phyloP scores from a whole-genome alignment of 306 rosid genomes.

The Amphicarpaea edgeworthii region DNA sequence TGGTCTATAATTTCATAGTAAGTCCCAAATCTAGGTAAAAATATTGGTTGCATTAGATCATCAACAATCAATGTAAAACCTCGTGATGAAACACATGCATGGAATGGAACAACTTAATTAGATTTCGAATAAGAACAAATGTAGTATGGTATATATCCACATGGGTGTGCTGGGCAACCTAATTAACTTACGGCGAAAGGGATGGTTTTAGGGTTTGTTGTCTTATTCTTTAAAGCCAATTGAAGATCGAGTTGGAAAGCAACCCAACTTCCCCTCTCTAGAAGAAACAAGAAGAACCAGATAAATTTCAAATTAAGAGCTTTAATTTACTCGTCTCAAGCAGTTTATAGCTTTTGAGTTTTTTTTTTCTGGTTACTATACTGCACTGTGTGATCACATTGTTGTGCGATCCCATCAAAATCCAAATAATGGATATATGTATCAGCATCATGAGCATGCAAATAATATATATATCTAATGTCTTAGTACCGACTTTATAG shows the following conservation, averaged over 20 bases:
- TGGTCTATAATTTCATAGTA: too few relatives aligned
- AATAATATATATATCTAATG: not conserved
- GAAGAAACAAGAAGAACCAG: not conserved
- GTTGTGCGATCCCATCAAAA: not conserved
- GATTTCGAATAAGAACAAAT: slow-evolving; percentile 4
- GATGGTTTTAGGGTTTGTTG: not conserved
- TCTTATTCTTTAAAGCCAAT: not conserved
- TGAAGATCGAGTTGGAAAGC: not conserved
- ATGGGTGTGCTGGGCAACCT: not conserved
- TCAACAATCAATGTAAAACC: too few relatives aligned
- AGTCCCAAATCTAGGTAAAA: too few relatives aligned
- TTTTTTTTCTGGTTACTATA: not conserved
- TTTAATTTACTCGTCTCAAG: not conserved
- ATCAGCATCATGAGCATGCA: not conserved
- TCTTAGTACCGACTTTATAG: not conserved
- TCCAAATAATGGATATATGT: not conserved
- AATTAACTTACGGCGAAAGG: not conserved
- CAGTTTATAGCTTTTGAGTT: not conserved
- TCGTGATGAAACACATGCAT: not conserved
- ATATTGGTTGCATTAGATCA: too few relatives aligned
- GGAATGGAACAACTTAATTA: not conserved
- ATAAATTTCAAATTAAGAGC: not conserved
- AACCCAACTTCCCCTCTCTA: not conserved
- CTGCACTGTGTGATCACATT: not conserved
- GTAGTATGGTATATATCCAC: not conserved